Conservation (phyloP, 108 stramenopile species). For the Poteriospumella lacustris region DNA sequence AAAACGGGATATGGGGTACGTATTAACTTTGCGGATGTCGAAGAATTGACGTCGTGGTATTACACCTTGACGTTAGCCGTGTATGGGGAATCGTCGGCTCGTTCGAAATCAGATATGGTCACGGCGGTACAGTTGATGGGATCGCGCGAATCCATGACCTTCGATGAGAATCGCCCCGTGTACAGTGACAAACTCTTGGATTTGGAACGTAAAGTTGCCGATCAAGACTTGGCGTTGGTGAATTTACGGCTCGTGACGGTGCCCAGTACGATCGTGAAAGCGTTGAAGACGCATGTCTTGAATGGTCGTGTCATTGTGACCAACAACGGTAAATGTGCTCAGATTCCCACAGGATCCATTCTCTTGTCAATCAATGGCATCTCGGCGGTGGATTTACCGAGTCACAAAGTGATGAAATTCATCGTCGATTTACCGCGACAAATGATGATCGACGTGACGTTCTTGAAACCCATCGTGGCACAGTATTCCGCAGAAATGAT, state of each 20-base stretch:
- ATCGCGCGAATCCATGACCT: no score
- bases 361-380: constrained; percentile 14
- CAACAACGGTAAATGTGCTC: neutral
- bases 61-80: neutral
- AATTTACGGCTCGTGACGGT: neutral
- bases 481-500: no score
- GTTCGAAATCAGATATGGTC: neutral
- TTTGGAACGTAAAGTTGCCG: neutral
- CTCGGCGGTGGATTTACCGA: neutral
- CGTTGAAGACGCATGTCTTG: neutral
- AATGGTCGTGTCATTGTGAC: neutral
- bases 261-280: neutral
- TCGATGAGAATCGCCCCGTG: neutral
- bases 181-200: neutral
- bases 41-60: neutral
- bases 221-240: neutral
- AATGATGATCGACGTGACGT: no score
- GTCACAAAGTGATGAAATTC: neutral
- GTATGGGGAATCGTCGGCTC: neutral
- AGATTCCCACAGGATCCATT: neutral
- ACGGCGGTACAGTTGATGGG: no score
- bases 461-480: no score
- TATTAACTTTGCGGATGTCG: neutral
- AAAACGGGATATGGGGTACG: neutral
- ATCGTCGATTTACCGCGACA: no score